Conservation (phyloP, 2,329 filamentous ascomycete genomes). For the Ceratocystis cacaofunesta region DNA sequence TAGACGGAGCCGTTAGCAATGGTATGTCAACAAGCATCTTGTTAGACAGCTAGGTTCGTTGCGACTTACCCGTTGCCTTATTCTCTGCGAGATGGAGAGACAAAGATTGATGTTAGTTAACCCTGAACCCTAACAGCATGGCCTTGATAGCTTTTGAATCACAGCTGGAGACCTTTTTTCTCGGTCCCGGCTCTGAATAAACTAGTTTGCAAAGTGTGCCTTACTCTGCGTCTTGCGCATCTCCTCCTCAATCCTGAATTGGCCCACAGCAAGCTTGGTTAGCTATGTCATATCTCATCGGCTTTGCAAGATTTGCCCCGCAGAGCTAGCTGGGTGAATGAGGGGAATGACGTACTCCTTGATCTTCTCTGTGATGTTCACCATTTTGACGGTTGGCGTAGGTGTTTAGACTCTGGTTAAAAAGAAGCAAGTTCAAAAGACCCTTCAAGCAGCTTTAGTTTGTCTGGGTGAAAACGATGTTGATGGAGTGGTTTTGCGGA, state of each 20-base stretch:
- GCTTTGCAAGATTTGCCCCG: not conserved
- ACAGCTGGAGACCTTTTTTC: not conserved
- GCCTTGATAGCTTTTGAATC: not conserved
- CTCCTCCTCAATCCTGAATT: conserved; percentile 91
- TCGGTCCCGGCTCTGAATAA: not conserved
- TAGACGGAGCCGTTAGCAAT: conserved; percentile 25
- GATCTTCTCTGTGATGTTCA: conserved; percentile 99
- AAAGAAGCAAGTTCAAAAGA: no score
- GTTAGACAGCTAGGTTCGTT: not conserved
- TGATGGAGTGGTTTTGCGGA: not conserved
- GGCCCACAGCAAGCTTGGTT: conserved; percentile 15
- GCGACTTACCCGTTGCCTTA: conserved; percentile 79
- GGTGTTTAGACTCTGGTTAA: no score
- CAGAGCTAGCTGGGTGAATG: not conserved
- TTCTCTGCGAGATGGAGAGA: conserved; percentile 52
- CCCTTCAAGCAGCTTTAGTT: no score
- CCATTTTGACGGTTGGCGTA: conserved; percentile 48
- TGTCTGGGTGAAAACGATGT: not conserved
- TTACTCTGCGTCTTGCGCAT: conserved; percentile 98
- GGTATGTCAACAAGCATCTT: not conserved
- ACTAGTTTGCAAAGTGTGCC: conserved; percentile 20
- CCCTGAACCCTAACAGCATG: conserved; percentile 1
- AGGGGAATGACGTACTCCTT: conserved; percentile 59
- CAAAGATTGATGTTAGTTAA: conserved; percentile 9
- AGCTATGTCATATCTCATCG: conserved; percentile 17